Evolutionary conservation across 768 basidiomycete species (phyloP).

Genomic region (Rhodotorula toruloides): DNA sequence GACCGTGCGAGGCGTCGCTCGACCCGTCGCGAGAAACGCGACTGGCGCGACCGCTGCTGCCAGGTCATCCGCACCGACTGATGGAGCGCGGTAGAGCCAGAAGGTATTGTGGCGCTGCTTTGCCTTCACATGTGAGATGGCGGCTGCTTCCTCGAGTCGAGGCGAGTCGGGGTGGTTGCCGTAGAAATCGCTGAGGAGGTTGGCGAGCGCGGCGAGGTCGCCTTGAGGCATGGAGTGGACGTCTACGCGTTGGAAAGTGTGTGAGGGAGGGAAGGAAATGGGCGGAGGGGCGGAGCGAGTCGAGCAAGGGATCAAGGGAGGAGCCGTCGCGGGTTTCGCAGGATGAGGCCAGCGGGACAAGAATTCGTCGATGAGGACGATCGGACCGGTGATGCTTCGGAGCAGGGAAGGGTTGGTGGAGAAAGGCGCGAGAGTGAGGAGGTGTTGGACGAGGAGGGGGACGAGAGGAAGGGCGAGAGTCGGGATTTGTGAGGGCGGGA

Average conservation of each 20-base stretch:
- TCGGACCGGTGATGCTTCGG: constrained; percentile 6
- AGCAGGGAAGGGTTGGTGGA: constrained; percentile 1
- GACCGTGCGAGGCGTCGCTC: constrained; percentile 13
- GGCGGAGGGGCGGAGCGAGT: neutral
- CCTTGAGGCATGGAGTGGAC: neutral
- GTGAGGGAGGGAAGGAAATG: neutral
- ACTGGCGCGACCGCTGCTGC: neutral
- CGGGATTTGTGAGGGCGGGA: neutral
- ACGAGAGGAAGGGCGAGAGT: constrained; percentile 6
- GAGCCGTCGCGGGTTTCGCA: neutral
- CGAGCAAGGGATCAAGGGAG: neutral
- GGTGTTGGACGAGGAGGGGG: neutral
- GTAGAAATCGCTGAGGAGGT: constrained; percentile 1
- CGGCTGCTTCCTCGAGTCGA: neutral
- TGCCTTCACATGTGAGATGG: neutral
- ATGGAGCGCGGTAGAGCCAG: constrained; percentile 22
- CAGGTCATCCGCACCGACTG: fast-evolving
- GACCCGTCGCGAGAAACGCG: constrained; percentile 11
- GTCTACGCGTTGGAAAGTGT: neutral
- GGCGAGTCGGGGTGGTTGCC: neutral
- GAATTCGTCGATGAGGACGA: constrained; percentile 3
- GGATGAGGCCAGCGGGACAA: constrained; percentile 7
- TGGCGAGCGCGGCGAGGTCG: neutral
- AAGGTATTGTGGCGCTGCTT: neutral
- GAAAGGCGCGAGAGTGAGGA: constrained; percentile 16